Conservation (phyloP, 1,284 basidiomycete genomes). For the Phlebopus sp. region DNA sequence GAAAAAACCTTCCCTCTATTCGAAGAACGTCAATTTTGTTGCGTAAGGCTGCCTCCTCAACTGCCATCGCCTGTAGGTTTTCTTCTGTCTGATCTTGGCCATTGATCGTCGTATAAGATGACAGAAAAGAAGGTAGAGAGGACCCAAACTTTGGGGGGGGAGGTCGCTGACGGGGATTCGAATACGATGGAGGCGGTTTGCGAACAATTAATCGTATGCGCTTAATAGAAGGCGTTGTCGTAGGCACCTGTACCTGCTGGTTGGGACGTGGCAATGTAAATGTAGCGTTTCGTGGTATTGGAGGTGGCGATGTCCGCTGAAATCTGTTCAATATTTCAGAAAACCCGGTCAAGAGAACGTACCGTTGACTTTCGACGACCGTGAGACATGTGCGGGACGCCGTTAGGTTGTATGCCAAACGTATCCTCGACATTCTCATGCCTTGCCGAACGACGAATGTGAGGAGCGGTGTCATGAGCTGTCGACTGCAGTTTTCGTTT, state of each 20-base stretch:
- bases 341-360: no score
- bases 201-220: constrained; percentile 71
- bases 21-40: constrained; percentile 52
- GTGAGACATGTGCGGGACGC: no score
- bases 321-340: constrained; percentile 9
- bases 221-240: constrained; percentile 39
- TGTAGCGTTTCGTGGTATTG: constrained; percentile 2
- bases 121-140: constrained; percentile 54
- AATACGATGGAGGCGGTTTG: constrained; percentile 53
- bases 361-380: no score
- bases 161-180: constrained; percentile 69
- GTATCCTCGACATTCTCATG: neutral
- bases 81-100: constrained; percentile 47
- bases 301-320: constrained; percentile 1
- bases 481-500: constrained; percentile 21
- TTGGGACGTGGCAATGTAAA: neutral
- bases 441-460: constrained; percentile 20
- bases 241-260: constrained; percentile 6
- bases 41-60: constrained; percentile 49
- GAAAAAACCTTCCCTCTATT: constrained; percentile 35
- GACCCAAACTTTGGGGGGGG: constrained; percentile 47
- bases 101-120: constrained; percentile 56
- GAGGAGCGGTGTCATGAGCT: neutral
- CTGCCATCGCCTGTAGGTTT: constrained; percentile 43
- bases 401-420: no score